These are phyloP conservation scores for Sphagnum fallax DNA, from an alignment of 228 moss, liverwort and hornwort species.

Conservation along the genomic window DNA sequence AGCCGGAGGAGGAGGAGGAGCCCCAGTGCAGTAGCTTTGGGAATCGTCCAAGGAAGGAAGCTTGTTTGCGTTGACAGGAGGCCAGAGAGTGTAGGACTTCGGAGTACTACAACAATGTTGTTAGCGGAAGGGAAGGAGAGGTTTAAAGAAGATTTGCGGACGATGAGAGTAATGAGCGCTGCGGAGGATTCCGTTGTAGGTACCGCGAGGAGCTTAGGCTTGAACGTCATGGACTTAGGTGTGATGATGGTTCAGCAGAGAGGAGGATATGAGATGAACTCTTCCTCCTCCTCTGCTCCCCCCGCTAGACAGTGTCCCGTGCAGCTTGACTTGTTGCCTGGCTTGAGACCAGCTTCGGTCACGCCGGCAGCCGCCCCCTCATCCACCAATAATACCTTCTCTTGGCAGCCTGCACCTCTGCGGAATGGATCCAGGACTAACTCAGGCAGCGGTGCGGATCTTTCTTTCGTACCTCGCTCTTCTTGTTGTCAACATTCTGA, in stretches of 20 bases:
- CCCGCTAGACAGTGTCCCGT: conserved; percentile 53
- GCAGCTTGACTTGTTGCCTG: conserved; percentile 82
- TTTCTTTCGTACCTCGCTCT: not conserved
- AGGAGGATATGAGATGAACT: conserved; percentile 18
- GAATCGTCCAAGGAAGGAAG: too few relatives aligned
- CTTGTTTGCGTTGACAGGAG: too few relatives aligned
- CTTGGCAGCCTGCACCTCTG: conserved; percentile 42
- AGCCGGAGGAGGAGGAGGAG: too few relatives aligned
- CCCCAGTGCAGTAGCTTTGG: too few relatives aligned
- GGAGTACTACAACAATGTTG: conserved; percentile 28
- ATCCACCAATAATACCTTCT: conserved; percentile 40
- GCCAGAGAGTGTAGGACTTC: too few relatives aligned
- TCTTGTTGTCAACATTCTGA: not conserved
- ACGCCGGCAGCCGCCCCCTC: conserved; percentile 46
- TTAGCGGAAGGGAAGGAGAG: conserved; percentile 59
- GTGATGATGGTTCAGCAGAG: conserved; percentile 49
- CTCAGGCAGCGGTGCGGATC: conserved; percentile 62
- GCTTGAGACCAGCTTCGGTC: conserved; percentile 50
- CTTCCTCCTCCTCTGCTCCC: conserved; percentile 1
- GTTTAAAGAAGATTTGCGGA: conserved; percentile 67
- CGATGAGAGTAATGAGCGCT: conserved; percentile 54
- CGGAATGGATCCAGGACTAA: conserved; percentile 69
- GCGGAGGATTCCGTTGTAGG: conserved; percentile 58
- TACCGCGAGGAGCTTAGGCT: conserved; percentile 34
- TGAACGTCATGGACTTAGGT: conserved; percentile 65